phyloP scores from a whole-genome alignment of 805 yeast species.

The Yamadazyma insecticola region DNA sequence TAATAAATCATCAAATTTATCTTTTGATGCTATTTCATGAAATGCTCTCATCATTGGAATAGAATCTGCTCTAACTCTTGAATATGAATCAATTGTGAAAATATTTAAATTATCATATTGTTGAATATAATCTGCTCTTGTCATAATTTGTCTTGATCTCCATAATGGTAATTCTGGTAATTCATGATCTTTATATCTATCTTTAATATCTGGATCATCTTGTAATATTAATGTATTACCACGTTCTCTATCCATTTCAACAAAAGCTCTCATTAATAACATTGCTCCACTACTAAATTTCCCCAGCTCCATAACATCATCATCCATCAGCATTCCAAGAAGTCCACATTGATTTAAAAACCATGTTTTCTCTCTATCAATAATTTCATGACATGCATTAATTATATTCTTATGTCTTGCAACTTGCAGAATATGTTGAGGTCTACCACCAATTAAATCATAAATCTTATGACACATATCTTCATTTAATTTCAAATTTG shows the following conservation, averaged over 20 bases:
- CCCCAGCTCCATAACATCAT: slow-evolving; percentile 82
- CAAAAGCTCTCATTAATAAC: slow-evolving; percentile 66
- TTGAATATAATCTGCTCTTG: slow-evolving; percentile 76
- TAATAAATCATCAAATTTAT: slow-evolving; percentile 64
- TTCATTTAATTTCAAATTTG: slow-evolving; percentile 34
- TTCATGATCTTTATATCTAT: slow-evolving; percentile 37
- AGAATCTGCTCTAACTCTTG: slow-evolving; percentile 73
- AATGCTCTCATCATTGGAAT: slow-evolving; percentile 90
- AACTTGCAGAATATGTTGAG: slow-evolving; percentile 74
- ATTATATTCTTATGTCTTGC: slow-evolving; percentile 54
- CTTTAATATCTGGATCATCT: slow-evolving; percentile 27
- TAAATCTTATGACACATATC: slow-evolving; percentile 50
- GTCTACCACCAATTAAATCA: slow-evolving; percentile 75
- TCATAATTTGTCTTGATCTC: slow-evolving; percentile 83
- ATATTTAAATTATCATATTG: slow-evolving; percentile 70
- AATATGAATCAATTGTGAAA: slow-evolving; percentile 71
- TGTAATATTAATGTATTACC: slow-evolving; percentile 20
- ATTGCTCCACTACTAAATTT: slow-evolving; percentile 72
- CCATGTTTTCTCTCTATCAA: slow-evolving; percentile 83
- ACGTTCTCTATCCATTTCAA: slow-evolving; percentile 54
- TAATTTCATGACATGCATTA: slow-evolving; percentile 61
- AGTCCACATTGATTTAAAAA: slow-evolving; percentile 78
- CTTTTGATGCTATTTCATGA: slow-evolving; percentile 67
- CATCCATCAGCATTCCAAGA: slow-evolving; percentile 76
- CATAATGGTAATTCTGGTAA: slow-evolving; percentile 76